A percentile compares a stretch with the other conserved stretches of the same genome.
These are phyloP conservation scores for Naganishia kalamii DNA, from an alignment of 768 basidiomycete genomes.

Conservation along the genomic window DNA sequence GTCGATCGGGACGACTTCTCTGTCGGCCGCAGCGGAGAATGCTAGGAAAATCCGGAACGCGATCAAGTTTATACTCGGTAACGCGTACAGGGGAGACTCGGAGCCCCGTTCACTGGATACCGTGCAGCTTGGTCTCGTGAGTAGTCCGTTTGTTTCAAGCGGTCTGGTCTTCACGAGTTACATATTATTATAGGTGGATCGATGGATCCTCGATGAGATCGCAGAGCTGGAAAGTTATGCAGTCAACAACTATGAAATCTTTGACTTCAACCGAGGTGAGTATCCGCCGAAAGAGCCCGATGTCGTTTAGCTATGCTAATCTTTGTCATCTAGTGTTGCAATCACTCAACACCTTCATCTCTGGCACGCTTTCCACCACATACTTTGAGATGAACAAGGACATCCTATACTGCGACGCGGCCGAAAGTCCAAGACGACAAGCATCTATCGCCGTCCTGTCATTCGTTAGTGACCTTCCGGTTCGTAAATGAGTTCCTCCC, in stretches of 20 bases:
- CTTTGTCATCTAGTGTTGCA: slow-evolving; percentile 56
- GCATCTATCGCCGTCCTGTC: slow-evolving; percentile 66
- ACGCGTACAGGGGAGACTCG: slow-evolving; percentile 50
- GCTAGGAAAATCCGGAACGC: slow-evolving; percentile 80
- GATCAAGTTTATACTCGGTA: slow-evolving; percentile 77
- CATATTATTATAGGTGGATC: slow-evolving; percentile 58
- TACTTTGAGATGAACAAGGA: slow-evolving; percentile 93
- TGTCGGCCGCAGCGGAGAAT: slow-evolving; percentile 67
- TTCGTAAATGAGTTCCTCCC: neutral
- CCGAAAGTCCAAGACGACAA: slow-evolving; percentile 55
- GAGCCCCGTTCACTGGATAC: slow-evolving; percentile 41
- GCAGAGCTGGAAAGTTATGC: slow-evolving; percentile 64
- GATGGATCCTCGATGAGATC: slow-evolving; percentile 79
- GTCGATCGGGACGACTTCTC: slow-evolving; percentile 69
- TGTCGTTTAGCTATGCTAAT: neutral
- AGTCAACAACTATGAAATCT: slow-evolving; percentile 62
- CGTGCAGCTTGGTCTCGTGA: slow-evolving; percentile 60
- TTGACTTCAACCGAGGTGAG: slow-evolving; percentile 76
- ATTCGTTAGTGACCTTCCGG: slow-evolving; percentile 51
- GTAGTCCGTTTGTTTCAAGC: slow-evolving; percentile 33
- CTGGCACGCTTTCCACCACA: slow-evolving; percentile 75
- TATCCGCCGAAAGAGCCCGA: neutral
- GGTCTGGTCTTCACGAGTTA: neutral
- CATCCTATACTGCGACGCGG: slow-evolving; percentile 66
- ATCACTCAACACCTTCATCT: slow-evolving; percentile 68